These are phyloP conservation scores for Castanospermum australe DNA, from an alignment of 306 rosid species.

Conservation along the genomic window DNA sequence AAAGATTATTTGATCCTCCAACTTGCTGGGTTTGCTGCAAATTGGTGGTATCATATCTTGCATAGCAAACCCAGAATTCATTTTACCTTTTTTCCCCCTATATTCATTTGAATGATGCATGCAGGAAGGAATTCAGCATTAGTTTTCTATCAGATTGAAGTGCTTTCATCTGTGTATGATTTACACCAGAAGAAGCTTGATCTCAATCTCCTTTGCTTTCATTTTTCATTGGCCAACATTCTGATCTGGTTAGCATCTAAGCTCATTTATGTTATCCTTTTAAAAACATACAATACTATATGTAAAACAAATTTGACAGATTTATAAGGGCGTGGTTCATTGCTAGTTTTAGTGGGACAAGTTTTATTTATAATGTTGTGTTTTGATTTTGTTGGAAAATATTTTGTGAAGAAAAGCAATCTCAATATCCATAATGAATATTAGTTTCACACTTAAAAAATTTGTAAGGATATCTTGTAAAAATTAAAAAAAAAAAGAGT, in stretches of 20 bases:
- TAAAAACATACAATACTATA: too few species aligned
- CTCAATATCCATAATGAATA: too few species aligned
- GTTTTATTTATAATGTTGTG: too few species aligned
- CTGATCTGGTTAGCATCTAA: constrained; percentile 15
- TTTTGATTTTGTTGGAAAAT: too few species aligned
- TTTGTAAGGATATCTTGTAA: too few species aligned
- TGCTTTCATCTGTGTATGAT: constrained; percentile 1
- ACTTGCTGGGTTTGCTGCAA: constrained; percentile 16
- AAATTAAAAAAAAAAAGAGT: too few species aligned
- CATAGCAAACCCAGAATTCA: background rate
- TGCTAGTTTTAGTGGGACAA: too few species aligned
- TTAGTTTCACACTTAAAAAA: too few species aligned
- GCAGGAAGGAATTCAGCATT: background rate
- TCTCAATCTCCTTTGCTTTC: constrained; percentile 23
- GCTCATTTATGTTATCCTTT: constrained; percentile 14
- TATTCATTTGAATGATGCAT: background rate
- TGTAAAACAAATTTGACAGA: too few species aligned
- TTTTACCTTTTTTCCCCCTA: background rate
- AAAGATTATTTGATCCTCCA: background rate
- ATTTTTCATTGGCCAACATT: constrained; percentile 17
- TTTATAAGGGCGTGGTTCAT: too few species aligned
- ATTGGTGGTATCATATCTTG: background rate
- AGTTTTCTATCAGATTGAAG: constrained; percentile 7
- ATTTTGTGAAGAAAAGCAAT: too few species aligned
- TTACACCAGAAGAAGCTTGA: constrained; percentile 25